Percentiles rank a stretch among this genome's conserved stretches.
phyloP scores from a whole-genome alignment of 805 yeast genomes.

The Wickerhamomyces chaumierensis region DNA sequence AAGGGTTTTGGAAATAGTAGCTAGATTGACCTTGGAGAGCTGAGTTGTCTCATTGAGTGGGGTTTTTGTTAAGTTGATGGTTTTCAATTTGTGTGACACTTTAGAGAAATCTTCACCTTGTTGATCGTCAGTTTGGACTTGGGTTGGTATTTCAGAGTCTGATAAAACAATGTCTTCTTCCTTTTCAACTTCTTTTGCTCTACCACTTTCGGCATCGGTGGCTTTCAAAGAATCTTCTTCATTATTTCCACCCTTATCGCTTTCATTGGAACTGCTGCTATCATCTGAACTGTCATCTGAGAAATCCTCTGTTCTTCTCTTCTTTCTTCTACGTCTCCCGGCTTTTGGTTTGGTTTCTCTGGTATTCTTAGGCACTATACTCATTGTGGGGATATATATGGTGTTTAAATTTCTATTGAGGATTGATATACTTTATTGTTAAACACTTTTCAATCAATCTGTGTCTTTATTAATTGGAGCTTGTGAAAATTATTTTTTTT shows the following conservation, averaged over 20 bases:
- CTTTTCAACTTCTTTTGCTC: constrained; percentile 4
- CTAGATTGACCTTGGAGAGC: constrained; percentile 19
- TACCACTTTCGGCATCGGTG: background rate
- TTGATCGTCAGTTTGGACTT: background rate
- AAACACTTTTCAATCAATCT: too few relatives aligned
- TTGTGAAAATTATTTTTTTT: background rate
- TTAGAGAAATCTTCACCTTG: constrained; percentile 7
- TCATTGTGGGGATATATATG: constrained; percentile 8
- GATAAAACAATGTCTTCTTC: constrained; percentile 20
- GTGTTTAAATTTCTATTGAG: too few relatives aligned
- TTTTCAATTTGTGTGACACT: constrained; percentile 10
- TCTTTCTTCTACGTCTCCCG: constrained; percentile 50
- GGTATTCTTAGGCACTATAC: constrained; percentile 15
- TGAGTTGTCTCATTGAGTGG: constrained; percentile 19
- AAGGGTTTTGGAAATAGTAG: constrained; percentile 19
- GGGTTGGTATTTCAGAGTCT: constrained; percentile 19
- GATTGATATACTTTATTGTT: too few relatives aligned
- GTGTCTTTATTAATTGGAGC: too few relatives aligned
- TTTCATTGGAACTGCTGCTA: constrained; percentile 23
- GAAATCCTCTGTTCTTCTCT: constrained; percentile 75
- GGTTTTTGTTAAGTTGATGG: constrained; percentile 22
- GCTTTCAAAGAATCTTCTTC: constrained; percentile 1
- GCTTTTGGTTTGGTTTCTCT: constrained; percentile 5
- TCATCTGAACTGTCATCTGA: constrained; percentile 41
- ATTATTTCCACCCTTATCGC: constrained; percentile 10